Base-by-base conservation (phyloP, 495 filamentous ascomycete species). In the Penicillium crystallinum region DNA sequence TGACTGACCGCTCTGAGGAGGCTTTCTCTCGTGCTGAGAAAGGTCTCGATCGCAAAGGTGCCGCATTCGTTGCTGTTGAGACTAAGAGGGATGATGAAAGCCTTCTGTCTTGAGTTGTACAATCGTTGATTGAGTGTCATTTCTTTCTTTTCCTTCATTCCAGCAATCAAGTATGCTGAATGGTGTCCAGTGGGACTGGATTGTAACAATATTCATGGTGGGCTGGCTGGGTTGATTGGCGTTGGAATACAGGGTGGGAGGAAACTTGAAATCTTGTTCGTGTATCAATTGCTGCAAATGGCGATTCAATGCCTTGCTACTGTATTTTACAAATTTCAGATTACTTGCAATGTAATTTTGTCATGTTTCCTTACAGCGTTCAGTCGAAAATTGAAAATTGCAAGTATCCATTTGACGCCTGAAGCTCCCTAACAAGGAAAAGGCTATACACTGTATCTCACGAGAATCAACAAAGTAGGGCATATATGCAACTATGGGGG, bases 1-100 rank as follows among this genome's bases (percentile, higher is more conserved):
- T 97, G 55, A 88, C 87, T 49, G 92, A 96, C 72, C 76, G 92
- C 30, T 92, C 87, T 56, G 85, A 88, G 46, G 89, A 90, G 59
- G 93, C 93, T 0, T 98, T 93, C 73, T 76, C 70, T 27, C 78
- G 81, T 54, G 92, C 89, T 19, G 89, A 90, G 68, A 86, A 76
- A 69, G 91, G 81, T 15, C 75, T 85, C 53, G 67, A 74, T 57
- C 66, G 69, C 42, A 61, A 80, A 39, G 69, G 72, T 0, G 53
- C 49, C 29, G 65, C 71, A 1, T 76, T 75, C 42, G 56, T 68
- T 55, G 66, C 70, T 31, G 73, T 76, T 19, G 73, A 75, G 44
- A 73, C 70, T 6, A 75, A 75, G 57, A 51, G 56, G 2, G 67
- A 68, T 53, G 67, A 62, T 10, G 59, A 61, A 31, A 59, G 61